These are phyloP conservation scores for Yamadazyma laniorum DNA, from an alignment of 805 yeast genomes.

Conservation along the genomic window DNA sequence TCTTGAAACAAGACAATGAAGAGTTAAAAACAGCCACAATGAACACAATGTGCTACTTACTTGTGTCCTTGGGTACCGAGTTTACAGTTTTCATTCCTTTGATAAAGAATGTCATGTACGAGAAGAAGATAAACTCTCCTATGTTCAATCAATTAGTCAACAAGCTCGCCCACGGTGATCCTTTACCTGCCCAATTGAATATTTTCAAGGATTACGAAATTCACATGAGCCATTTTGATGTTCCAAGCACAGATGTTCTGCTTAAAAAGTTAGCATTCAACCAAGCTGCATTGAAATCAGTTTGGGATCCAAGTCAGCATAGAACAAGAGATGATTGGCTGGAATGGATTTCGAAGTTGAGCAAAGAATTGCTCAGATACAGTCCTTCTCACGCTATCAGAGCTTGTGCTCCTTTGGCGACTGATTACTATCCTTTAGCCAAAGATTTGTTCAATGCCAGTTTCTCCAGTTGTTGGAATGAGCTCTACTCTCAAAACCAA, in stretches of 20 bases:
- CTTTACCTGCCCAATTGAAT: conserved; percentile 73
- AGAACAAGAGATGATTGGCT: conserved; percentile 96
- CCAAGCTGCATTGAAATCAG: conserved; percentile 63
- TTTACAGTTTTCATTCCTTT: conserved; percentile 84
- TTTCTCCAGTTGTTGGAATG: conserved; percentile 95
- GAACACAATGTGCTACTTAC: conserved; percentile 74
- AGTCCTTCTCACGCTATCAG: conserved; percentile 93
- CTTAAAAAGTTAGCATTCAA: conserved; percentile 72
- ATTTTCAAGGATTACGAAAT: conserved; percentile 60
- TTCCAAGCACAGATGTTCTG: conserved; percentile 62
- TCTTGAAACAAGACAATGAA: conserved; percentile 49
- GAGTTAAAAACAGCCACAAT: conserved; percentile 66
- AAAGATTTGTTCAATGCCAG: conserved; percentile 90
- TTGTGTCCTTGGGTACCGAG: conserved; percentile 80
- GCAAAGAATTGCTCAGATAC: conserved; percentile 82
- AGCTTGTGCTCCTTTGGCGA: conserved; percentile 88
- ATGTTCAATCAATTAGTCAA: conserved; percentile 79
- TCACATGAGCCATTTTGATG: conserved; percentile 42
- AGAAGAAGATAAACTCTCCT: conserved; percentile 63
- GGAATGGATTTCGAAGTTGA: conserved; percentile 89
- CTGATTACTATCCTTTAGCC: conserved; percentile 83
- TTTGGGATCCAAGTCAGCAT: conserved; percentile 90
- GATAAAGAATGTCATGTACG: conserved; percentile 63
- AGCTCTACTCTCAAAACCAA: conserved; percentile 81
- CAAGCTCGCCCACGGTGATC: conserved; percentile 78